Evolutionary conservation across 352 stramenopile species (phyloP).

Genomic region (Phytophthora ohioensis): DNA sequence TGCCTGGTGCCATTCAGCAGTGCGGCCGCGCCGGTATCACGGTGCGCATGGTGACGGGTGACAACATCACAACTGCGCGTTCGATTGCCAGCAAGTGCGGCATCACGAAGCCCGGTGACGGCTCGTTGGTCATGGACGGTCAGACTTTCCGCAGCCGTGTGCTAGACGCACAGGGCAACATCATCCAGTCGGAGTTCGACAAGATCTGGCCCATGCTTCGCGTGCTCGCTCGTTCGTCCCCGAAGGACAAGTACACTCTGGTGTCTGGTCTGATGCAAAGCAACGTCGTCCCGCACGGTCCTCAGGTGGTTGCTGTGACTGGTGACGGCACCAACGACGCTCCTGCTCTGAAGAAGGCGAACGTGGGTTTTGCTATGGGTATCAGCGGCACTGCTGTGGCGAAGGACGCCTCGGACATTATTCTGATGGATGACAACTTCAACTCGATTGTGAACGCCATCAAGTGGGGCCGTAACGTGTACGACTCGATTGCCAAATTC

Average conservation of each 20-base stretch:
- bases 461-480: too few relatives aligned
- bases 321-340: constrained; percentile 97
- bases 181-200: constrained; percentile 72
- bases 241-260: constrained; percentile 75
- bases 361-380: too few relatives aligned
- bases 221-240: constrained; percentile 68
- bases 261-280: constrained; percentile 70
- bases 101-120: constrained; percentile 55
- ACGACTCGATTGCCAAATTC: too few relatives aligned
- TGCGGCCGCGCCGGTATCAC: constrained; percentile 58
- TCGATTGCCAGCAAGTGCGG: constrained; percentile 63
- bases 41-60: constrained; percentile 68
- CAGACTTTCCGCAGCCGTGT: constrained; percentile 59
- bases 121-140: constrained; percentile 66
- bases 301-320: constrained; percentile 94
- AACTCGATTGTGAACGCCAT: constrained; percentile 92
- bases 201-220: constrained; percentile 75
- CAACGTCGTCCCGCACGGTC: constrained; percentile 56
- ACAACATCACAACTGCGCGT: constrained; percentile 64
- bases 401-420: constrained; percentile 96
- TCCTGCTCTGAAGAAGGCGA: constrained; percentile 94
- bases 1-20: constrained; percentile 53
- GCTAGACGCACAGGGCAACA: constrained; percentile 58
- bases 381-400: constrained; percentile 72
- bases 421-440: constrained; percentile 97